Evolutionary conservation across 1,139 yeast species (phyloP), one percentile per base, ranked within the genome.

Genomic region (Debaryomyces nepalensis): DNA sequence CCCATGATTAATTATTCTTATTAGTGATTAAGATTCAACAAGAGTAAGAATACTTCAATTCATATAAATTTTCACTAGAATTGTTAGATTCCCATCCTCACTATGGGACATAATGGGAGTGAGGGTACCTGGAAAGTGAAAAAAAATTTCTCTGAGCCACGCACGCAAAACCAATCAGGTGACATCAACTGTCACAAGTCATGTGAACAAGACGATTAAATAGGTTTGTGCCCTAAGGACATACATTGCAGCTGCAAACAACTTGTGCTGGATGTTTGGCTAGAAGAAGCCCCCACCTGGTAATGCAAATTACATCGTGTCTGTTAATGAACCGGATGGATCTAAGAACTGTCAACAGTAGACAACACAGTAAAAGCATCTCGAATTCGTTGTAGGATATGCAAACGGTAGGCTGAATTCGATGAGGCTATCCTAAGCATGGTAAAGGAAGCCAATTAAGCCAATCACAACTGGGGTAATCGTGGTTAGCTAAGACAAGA

Each of bases 1-100:
- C 91, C 91, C 93, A 85, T 85, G 67, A 65, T 81, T 53, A 32
- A 41, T 37, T 43, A 39, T 37, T 31, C 40, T 37, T 31, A 27
- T 41, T 37, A 29, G 41, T 37, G 27, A 20, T 20, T 23, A 40
- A 36, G 43, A 32, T 37, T 32, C 44, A 41, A 37, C 40, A 41
- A 35, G 31, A 16, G 29, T 34, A 34, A 34, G 37, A 34, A 34
- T 24, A 34, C 20, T 24, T 24, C 30, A 33, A 33, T 18, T 24
- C 31, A 22, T 33, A 33, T 33, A 34, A 34, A 24, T 26, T 34
- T 34, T 34, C 26, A 15, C 12, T 16, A 34, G 26, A 34, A 34
- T 24, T 24, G 16, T n/a, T 18, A 16, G 23, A 15, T 26, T 24
- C 29, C 21, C 29, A 24, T 24, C 37, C 37, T 16, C 26, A 34